Conservation (phyloP, 805 yeast species). For the Candida ascalaphidarum region DNA sequence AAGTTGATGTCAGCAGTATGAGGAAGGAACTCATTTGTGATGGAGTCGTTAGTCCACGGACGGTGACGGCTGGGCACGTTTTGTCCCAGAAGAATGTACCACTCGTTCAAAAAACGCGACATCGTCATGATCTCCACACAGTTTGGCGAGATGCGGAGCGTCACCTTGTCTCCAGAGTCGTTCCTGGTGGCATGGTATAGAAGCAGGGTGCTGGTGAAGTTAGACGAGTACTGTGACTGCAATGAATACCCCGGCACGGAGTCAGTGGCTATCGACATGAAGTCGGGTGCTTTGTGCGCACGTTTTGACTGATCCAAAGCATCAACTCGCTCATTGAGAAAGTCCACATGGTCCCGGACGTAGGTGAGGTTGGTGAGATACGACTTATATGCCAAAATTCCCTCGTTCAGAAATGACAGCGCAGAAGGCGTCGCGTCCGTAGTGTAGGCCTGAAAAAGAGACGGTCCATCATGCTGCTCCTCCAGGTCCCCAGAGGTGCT, state of each 20-base stretch:
- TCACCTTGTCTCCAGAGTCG: constrained; percentile 5
- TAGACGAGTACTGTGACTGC: constrained; percentile 8
- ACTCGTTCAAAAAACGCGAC: constrained; percentile 24
- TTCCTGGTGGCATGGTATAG: constrained; percentile 11
- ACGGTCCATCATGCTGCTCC: too few species aligned
- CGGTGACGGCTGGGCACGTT: constrained; percentile 10
- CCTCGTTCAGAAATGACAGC: too few species aligned
- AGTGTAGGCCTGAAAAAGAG: too few species aligned
- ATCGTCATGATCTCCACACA: constrained; percentile 9
- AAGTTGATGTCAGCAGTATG: constrained; percentile 1
- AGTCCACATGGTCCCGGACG: constrained; percentile 11
- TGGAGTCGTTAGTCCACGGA: constrained; percentile 8
- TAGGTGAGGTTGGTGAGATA: constrained; percentile 18
- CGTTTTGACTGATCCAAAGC: too few species aligned
- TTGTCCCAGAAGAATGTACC: constrained; percentile 21
- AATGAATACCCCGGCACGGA: constrained; percentile 16
- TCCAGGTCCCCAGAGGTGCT: too few species aligned
- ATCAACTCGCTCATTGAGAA: constrained; percentile 8
- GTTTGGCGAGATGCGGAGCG: constrained; percentile 19
- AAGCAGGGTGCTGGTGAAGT: constrained; percentile 4
- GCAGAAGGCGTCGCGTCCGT: too few species aligned
- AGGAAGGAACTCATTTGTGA: constrained; percentile 5
- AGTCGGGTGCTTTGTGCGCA: too few species aligned
- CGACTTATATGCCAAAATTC: constrained; percentile 13
- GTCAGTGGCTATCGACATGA: constrained; percentile 6